These are phyloP conservation scores for Beauveria rudraprayagi DNA, from an alignment of 2,329 filamentous ascomycete genomes.

Conservation along the genomic window DNA sequence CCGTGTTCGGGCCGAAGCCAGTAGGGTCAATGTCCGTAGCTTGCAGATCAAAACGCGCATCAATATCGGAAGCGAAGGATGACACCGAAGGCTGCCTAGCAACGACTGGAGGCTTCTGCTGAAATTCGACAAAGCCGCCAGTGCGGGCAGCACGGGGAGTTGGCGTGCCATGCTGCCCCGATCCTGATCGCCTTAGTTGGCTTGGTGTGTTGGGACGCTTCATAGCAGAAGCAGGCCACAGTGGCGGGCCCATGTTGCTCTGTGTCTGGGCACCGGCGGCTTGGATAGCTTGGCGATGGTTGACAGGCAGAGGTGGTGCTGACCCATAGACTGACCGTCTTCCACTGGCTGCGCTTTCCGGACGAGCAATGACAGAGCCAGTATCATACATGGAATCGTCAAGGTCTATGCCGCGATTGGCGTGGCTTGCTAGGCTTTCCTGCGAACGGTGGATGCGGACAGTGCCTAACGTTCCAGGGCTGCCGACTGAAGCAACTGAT, in stretches of 20 bases:
- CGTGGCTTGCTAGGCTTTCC: constrained; percentile 40
- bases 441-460: constrained; percentile 39
- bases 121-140: constrained; percentile 41
- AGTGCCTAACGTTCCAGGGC: constrained; percentile 30
- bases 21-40: constrained; percentile 43
- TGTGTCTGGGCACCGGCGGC: constrained; percentile 47
- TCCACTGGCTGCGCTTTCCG: constrained; percentile 65
- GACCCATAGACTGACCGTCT: constrained; percentile 30
- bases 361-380: constrained; percentile 39
- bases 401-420: constrained; percentile 27
- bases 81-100: constrained; percentile 72
- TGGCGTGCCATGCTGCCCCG: constrained; percentile 44
- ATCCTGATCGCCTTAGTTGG: constrained; percentile 37
- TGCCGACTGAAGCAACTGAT: constrained; percentile 28
- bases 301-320: constrained; percentile 66
- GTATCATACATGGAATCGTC: constrained; percentile 33
- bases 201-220: constrained; percentile 56
- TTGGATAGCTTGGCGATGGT: constrained; percentile 79
- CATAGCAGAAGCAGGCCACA: constrained; percentile 67
- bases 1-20: constrained; percentile 65
- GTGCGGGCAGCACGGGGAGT: constrained; percentile 47
- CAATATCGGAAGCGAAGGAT: constrained; percentile 90
- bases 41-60: constrained; percentile 75
- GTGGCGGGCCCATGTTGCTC: constrained; percentile 72
- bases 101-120: constrained; percentile 28